Evolutionary conservation across 768 basidiomycete genomes (phyloP).

Genomic region (Phaffia tasmanica): DNA sequence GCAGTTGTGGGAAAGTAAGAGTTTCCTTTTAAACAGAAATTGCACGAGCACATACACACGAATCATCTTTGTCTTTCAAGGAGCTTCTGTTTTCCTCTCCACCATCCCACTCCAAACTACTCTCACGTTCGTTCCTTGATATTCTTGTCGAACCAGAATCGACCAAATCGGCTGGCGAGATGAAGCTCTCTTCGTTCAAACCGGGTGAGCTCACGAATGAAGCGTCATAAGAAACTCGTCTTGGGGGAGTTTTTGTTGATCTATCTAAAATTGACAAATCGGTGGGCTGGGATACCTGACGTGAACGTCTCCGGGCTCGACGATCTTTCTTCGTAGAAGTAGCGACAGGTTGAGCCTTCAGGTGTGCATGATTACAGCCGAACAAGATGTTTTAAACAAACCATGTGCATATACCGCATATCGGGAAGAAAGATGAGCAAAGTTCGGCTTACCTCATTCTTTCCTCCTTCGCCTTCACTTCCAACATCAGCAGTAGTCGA

Average conservation of each 20-base stretch:
- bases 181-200: conserved; percentile 15
- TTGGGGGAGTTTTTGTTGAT: background rate
- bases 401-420: background rate
- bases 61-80: background rate
- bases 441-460: background rate
- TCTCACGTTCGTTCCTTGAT: conserved; percentile 2
- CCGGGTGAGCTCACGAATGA: conserved; percentile 1
- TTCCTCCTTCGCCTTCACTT: conserved; percentile 5
- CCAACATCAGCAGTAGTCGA: conserved; percentile 6
- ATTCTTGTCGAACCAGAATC: background rate
- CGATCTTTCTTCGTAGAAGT: background rate
- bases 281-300: conserved; percentile 14
- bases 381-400: background rate
- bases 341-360: background rate
- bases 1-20: background rate
- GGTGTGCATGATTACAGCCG: background rate
- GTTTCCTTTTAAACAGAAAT: background rate
- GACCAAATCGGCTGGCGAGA: background rate
- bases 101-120: conserved; percentile 1
- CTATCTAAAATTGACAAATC: background rate
- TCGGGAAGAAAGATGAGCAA: background rate
- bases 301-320: background rate
- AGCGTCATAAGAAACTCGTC: conserved; percentile 1
- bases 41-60: background rate
- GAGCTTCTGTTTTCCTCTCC: conserved; percentile 1